Percentiles rank a stretch among this genome's conserved stretches.
These are phyloP conservation scores for Xylaria intraflava DNA, from an alignment of 495 filamentous ascomycete species.

Conservation along the genomic window DNA sequence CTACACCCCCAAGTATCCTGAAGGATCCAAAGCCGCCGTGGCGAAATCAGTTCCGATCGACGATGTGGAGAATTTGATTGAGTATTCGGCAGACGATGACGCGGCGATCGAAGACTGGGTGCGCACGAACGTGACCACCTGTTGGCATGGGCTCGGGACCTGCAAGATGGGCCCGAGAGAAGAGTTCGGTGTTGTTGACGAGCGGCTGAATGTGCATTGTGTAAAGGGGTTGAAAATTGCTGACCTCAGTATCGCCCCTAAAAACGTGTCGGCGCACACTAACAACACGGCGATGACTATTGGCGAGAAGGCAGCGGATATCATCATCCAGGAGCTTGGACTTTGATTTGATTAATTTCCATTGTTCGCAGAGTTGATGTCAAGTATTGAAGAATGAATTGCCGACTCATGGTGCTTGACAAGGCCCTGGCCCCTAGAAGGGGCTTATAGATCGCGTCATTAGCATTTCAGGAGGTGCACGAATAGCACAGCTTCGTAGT, in stretches of 20 bases:
- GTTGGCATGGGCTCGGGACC: conserved; percentile 43
- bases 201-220: conserved; percentile 36
- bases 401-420: too few relatives aligned
- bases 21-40: conserved; percentile 25
- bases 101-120: conserved; percentile 36
- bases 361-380: too few relatives aligned
- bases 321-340: conserved; percentile 34
- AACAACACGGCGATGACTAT: conserved; percentile 44
- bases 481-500: too few relatives aligned
- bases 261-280: conserved; percentile 47
- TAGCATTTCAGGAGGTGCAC: too few relatives aligned
- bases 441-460: too few relatives aligned
- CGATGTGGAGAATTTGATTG: conserved; percentile 21
- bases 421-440: too few relatives aligned
- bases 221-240: conserved; percentile 37
- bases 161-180: conserved; percentile 32
- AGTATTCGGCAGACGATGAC: conserved; percentile 39
- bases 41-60: not conserved
- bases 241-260: conserved; percentile 38
- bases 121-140: conserved; percentile 31
- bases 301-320: conserved; percentile 46
- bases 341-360: too few relatives aligned
- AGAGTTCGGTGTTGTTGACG: conserved; percentile 38
- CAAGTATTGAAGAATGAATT: too few relatives aligned
- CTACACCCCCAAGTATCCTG: conserved; percentile 37